Conservation (phyloP, 768 basidiomycete genomes). For the Filobasidium floriforme region DNA sequence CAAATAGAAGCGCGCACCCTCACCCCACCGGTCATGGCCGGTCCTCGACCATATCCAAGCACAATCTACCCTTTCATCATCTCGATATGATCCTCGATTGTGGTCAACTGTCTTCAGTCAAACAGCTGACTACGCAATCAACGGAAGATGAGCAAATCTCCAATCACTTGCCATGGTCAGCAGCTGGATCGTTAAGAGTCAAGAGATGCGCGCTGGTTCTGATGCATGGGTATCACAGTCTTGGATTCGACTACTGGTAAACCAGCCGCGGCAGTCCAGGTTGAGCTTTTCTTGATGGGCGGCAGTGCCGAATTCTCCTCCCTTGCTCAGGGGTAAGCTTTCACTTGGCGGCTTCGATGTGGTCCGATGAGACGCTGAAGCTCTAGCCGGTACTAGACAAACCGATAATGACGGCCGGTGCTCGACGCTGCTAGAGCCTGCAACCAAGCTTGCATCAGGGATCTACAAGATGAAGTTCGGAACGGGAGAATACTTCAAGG, state of each 20-base stretch:
- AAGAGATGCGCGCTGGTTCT: neutral
- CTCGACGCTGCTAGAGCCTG: constrained; percentile 58
- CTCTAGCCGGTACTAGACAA: constrained; percentile 46
- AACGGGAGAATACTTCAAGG: constrained; percentile 72
- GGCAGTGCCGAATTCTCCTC: constrained; percentile 48
- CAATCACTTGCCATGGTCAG: constrained; percentile 85
- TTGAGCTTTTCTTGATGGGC: constrained; percentile 56
- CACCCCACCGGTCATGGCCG: neutral
- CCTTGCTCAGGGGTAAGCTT: constrained; percentile 57
- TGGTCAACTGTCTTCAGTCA: neutral
- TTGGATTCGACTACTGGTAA: constrained; percentile 77
- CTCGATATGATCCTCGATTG: neutral
- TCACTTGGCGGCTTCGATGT: neutral
- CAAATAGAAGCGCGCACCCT: constrained; percentile 1
- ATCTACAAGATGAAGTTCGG: constrained; percentile 80
- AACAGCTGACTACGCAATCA: neutral
- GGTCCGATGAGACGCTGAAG: constrained; percentile 12
- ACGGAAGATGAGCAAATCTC: constrained; percentile 50
- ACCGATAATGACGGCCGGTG: constrained; percentile 82
- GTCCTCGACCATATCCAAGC: neutral
- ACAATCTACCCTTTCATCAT: neutral
- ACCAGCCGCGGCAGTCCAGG: constrained; percentile 63
- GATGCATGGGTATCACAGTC: constrained; percentile 50
- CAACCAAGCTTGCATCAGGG: constrained; percentile 53
- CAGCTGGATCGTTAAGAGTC: neutral